Conservation (phyloP, 2,329 filamentous ascomycete species). For the Berkeleyomyces basicola region DNA sequence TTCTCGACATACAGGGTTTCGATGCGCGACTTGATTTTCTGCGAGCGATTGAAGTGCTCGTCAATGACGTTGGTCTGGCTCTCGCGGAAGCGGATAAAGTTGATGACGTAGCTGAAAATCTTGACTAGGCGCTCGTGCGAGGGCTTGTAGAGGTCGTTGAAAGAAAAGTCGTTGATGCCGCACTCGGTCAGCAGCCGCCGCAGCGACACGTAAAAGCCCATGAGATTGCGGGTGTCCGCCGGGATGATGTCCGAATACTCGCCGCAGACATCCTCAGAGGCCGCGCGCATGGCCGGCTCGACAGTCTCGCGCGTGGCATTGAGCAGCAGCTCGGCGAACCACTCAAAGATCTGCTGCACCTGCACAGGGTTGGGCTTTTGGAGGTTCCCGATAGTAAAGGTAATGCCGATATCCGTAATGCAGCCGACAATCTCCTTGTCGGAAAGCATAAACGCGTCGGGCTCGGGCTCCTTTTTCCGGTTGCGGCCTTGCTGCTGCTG, state of each 20-base stretch:
- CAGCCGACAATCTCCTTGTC: constrained; percentile 83
- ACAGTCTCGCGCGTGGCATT: constrained; percentile 87
- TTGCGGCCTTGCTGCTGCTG: constrained; percentile 32
- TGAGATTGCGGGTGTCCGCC: constrained; percentile 75
- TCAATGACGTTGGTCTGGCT: constrained; percentile 81
- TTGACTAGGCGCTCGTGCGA: constrained; percentile 81
- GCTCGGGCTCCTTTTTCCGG: constrained; percentile 42
- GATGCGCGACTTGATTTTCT: constrained; percentile 72
- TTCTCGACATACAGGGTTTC: constrained; percentile 76
- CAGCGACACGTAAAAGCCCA: constrained; percentile 86
- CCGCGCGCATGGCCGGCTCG: constrained; percentile 86
- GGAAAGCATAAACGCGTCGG: constrained; percentile 43
- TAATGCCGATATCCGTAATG: constrained; percentile 91
- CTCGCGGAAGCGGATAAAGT: constrained; percentile 94
- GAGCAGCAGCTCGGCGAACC: constrained; percentile 86
- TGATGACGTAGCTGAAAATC: constrained; percentile 96
- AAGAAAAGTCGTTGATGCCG: constrained; percentile 83
- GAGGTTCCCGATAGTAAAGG: constrained; percentile 70
- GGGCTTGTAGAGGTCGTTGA: constrained; percentile 79
- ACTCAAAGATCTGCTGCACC: constrained; percentile 95
- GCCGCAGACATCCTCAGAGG: constrained; percentile 71
- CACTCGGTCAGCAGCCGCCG: constrained; percentile 70
- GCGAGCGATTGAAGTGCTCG: constrained; percentile 80
- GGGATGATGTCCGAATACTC: constrained; percentile 75
- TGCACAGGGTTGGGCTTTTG: constrained; percentile 88